These are phyloP conservation scores for Podospora anserina DNA, from an alignment of 495 filamentous ascomycete species.

Conservation along the genomic window DNA sequence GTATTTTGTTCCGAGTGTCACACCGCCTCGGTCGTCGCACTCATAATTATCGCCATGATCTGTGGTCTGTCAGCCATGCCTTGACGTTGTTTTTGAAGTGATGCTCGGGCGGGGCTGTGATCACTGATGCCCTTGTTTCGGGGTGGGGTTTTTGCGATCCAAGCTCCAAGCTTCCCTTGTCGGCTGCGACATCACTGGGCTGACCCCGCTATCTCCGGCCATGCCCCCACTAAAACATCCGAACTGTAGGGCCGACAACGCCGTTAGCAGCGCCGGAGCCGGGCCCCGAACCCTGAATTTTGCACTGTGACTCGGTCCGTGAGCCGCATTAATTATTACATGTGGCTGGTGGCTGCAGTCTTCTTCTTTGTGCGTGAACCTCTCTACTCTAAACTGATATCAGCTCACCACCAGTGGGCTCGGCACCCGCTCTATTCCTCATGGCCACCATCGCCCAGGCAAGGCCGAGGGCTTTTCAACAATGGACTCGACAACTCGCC, in stretches of 20 bases:
- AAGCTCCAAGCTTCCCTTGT: neutral
- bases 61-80: neutral
- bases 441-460: neutral
- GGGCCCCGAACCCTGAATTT: neutral
- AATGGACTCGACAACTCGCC: neutral
- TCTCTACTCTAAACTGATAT: neutral
- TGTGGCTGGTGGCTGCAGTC: neutral
- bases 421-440: neutral
- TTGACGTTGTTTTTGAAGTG: neutral
- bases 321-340: neutral
- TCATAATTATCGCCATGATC: neutral
- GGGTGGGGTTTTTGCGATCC: neutral
- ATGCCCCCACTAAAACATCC: conserved; percentile 11
- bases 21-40: neutral
- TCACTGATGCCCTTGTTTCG: neutral
- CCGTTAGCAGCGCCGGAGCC: conserved; percentile 6
- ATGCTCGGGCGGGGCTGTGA: no score
- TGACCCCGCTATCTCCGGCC: neutral
- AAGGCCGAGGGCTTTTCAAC: neutral
- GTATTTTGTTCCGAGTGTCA: no score
- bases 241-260: conserved; percentile 2
- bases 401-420: neutral
- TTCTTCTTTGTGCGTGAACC: neutral
- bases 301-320: neutral
- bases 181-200: neutral